Evolutionary conservation across 2,329 filamentous ascomycete species (phyloP).

Genomic region (Stenocarpella maydis): DNA sequence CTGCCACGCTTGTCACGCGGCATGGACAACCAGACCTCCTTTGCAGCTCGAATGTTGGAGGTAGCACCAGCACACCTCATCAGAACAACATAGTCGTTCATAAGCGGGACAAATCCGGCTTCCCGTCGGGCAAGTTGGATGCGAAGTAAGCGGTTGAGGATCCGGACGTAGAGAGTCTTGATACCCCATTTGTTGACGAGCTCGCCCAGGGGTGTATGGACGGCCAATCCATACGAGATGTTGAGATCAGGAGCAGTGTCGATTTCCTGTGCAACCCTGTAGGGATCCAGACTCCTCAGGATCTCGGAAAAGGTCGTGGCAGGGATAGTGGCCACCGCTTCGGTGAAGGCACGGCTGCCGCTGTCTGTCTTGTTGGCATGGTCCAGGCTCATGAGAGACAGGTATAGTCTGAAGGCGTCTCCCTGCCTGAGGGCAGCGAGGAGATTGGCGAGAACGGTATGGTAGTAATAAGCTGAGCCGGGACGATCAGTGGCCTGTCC

Average conservation of each 20-base stretch:
- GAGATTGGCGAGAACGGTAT: slow-evolving; percentile 7
- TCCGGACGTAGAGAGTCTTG: slow-evolving; percentile 49
- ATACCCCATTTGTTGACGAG: slow-evolving; percentile 55
- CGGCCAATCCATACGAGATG: slow-evolving; percentile 50
- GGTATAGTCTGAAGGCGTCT: slow-evolving; percentile 30
- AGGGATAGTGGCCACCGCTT: slow-evolving; percentile 53
- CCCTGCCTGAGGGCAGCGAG: slow-evolving; percentile 29
- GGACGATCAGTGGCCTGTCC: background rate
- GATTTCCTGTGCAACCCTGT: slow-evolving; percentile 55
- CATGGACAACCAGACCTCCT: slow-evolving; percentile 42
- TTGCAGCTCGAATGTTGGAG: slow-evolving; percentile 46
- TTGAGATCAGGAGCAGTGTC: slow-evolving; percentile 55
- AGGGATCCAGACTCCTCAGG: slow-evolving; percentile 68
- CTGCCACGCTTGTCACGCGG: slow-evolving; percentile 27
- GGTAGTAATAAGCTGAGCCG: slow-evolving; percentile 2
- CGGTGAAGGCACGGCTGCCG: slow-evolving; percentile 36
- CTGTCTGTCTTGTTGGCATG: background rate
- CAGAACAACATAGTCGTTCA: slow-evolving; percentile 54
- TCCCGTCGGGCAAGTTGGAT: slow-evolving; percentile 42
- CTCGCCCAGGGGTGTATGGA: slow-evolving; percentile 48
- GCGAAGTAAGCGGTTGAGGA: slow-evolving; percentile 28
- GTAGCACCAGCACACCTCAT: slow-evolving; percentile 58
- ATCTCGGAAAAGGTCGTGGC: slow-evolving; percentile 68
- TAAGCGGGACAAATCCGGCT: slow-evolving; percentile 41
- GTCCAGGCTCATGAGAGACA: slow-evolving; percentile 38